These are phyloP conservation scores for Saccharomycopsis sp. DNA, from an alignment of 805 yeast species.

Conservation along the genomic window DNA sequence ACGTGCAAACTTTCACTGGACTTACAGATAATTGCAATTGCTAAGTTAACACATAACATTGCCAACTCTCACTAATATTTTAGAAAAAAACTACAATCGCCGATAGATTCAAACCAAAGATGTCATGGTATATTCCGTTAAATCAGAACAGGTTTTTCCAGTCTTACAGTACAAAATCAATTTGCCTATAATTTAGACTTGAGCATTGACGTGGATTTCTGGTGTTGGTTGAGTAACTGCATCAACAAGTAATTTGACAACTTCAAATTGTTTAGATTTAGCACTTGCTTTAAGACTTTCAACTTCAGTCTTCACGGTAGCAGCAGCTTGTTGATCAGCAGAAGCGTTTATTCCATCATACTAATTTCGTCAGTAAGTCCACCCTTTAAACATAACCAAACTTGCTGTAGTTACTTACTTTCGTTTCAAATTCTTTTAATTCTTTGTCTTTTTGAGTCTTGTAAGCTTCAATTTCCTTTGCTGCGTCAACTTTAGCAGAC, in stretches of 20 bases:
- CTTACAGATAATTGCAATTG: too few species aligned
- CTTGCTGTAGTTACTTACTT: constrained; percentile 29
- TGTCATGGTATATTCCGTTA: too few species aligned
- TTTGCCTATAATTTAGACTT: constrained; percentile 2
- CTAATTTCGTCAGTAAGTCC: constrained; percentile 23
- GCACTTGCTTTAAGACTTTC: constrained; percentile 60
- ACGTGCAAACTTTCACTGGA: too few species aligned
- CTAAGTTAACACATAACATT: too few species aligned
- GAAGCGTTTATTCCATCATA: constrained; percentile 70
- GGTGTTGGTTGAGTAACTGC: constrained; percentile 78
- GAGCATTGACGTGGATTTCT: constrained; percentile 75
- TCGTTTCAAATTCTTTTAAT: constrained; percentile 61
- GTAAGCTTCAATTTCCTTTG: constrained; percentile 79
- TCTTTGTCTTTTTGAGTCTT: constrained; percentile 78
- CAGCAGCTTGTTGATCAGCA: constrained; percentile 75
- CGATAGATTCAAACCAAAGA: too few species aligned
- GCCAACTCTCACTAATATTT: too few species aligned
- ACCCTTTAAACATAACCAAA: not conserved
- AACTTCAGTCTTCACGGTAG: constrained; percentile 63
- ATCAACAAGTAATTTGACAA: constrained; percentile 68
- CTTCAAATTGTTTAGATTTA: constrained; percentile 53
- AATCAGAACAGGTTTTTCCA: too few species aligned
- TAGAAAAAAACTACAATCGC: too few species aligned
- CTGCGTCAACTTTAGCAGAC: constrained; percentile 92
- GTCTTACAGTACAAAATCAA: too few species aligned